Conservation (phyloP, 306 rosid genomes). For the Acacia acuminata region DNA sequence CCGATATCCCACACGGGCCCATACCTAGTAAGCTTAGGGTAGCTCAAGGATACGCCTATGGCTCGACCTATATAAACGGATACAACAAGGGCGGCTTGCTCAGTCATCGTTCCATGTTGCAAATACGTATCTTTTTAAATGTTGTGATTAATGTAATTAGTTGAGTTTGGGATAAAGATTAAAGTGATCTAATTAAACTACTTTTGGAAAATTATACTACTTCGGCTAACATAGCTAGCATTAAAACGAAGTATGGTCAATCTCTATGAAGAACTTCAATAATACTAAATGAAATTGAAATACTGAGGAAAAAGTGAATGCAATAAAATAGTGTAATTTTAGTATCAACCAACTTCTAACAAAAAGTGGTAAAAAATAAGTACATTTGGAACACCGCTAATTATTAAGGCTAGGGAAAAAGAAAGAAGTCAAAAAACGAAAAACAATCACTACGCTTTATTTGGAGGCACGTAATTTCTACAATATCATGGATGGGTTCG, state of each 20-base stretch:
- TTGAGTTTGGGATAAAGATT: background rate
- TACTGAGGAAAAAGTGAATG: too few relatives aligned
- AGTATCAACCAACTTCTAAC: background rate
- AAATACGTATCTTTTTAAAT: too few relatives aligned
- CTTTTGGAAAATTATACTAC: background rate
- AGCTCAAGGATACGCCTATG: too few relatives aligned
- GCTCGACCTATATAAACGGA: too few relatives aligned
- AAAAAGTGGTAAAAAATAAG: background rate
- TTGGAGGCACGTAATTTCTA: background rate
- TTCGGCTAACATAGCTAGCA: too few relatives aligned
- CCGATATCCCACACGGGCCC: too few relatives aligned
- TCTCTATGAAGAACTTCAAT: background rate
- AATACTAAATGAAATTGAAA: background rate
- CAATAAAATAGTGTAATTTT: background rate
- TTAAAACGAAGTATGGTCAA: background rate
- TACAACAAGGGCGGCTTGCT: too few relatives aligned
- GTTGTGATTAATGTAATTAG: background rate
- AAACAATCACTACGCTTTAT: background rate
- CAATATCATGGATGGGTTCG: too few relatives aligned
- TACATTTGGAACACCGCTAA: too few relatives aligned
- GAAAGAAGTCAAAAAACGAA: background rate
- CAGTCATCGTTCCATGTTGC: too few relatives aligned
- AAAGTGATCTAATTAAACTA: background rate
- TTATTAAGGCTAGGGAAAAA: too few relatives aligned
- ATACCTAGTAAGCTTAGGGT: too few relatives aligned